Percentiles rank a stretch among this genome's conserved stretches.
phyloP scores from a whole-genome alignment of 73 alveolate genomes.

The Diophrys appendiculata region DNA sequence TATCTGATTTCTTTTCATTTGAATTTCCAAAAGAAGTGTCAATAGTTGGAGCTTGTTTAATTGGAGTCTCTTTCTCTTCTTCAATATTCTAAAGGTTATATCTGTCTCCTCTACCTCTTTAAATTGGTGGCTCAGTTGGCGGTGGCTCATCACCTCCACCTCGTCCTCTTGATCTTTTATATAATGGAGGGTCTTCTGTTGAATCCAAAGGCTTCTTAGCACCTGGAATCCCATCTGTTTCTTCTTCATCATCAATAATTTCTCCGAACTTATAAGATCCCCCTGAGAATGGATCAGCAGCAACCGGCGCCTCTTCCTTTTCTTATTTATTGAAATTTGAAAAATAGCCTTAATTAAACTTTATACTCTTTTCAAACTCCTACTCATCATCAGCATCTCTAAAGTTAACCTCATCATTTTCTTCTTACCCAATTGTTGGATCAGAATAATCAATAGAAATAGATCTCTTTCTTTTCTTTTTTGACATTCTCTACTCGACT shows the following conservation, averaged over 20 bases:
- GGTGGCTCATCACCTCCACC: neutral
- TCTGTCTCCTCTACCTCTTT: neutral
- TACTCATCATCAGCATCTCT: too few relatives aligned
- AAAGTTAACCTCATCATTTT: too few relatives aligned
- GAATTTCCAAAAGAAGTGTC: neutral
- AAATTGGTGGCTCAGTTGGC: neutral
- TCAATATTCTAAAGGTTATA: neutral
- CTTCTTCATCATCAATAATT: neutral
- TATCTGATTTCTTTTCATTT: neutral
- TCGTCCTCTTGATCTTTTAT: neutral
- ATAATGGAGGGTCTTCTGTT: too few relatives aligned
- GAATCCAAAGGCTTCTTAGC: neutral
- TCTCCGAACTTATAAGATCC: constrained; percentile 1
- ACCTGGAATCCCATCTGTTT: neutral
- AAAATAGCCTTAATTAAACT: too few relatives aligned
- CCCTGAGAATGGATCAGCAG: too few relatives aligned
- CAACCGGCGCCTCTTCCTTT: too few relatives aligned
- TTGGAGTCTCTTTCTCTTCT: neutral
- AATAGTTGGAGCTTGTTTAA: neutral
- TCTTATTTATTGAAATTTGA: too few relatives aligned
- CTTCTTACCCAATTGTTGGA: too few relatives aligned
- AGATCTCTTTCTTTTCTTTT: too few relatives aligned
- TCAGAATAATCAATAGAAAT: too few relatives aligned
- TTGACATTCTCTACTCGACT: too few relatives aligned
- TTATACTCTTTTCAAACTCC: too few relatives aligned